A percentile compares a stretch with the other conserved stretches of the same genome.
phyloP scores from a whole-genome alignment of 1,284 basidiomycete genomes.

The Moniliella sp. region DNA sequence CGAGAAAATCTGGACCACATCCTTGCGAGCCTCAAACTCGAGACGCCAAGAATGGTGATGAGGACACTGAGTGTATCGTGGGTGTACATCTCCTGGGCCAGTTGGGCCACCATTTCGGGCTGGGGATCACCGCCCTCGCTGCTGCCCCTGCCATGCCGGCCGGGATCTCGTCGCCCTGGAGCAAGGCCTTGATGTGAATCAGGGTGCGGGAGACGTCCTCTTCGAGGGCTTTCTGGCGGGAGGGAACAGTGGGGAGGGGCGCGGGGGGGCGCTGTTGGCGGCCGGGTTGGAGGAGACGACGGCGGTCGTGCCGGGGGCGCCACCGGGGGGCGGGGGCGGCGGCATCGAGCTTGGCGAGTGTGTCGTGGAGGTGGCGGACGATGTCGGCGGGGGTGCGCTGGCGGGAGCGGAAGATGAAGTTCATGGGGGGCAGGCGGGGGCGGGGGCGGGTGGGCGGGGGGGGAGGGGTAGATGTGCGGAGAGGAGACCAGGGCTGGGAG shows the following conservation, averaged over 20 bases:
- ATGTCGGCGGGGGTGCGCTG: conserved; percentile 24
- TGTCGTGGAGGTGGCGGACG: conserved; percentile 18
- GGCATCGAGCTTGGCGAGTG: conserved; percentile 17
- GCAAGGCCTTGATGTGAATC: conserved; percentile 62
- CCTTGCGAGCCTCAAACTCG: conserved; percentile 80
- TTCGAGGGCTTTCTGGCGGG: conserved; percentile 45
- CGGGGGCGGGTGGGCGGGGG: too few species aligned
- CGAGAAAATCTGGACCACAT: conserved; percentile 89
- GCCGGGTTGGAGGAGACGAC: too few species aligned
- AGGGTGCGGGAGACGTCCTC: conserved; percentile 74
- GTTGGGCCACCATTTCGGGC: conserved; percentile 44
- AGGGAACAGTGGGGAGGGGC: too few species aligned
- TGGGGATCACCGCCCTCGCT: conserved; percentile 44
- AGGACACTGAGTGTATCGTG: conserved; percentile 65
- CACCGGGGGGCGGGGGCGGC: too few species aligned
- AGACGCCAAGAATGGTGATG: conserved; percentile 61
- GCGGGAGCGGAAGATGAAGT: conserved; percentile 31
- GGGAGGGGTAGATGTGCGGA: too few species aligned
- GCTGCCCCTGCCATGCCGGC: too few species aligned
- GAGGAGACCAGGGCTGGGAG: too few species aligned
- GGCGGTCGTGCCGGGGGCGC: too few species aligned
- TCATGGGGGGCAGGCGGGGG: too few species aligned
- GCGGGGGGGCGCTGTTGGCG: too few species aligned
- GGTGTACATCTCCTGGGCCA: conserved; percentile 83
- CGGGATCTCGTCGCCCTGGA: conserved; percentile 72